Evolutionary conservation across 2,329 filamentous ascomycete genomes (phyloP), one percentile per base, ranked within the genome.

Genomic region (Fusarium nisikadoi): DNA sequence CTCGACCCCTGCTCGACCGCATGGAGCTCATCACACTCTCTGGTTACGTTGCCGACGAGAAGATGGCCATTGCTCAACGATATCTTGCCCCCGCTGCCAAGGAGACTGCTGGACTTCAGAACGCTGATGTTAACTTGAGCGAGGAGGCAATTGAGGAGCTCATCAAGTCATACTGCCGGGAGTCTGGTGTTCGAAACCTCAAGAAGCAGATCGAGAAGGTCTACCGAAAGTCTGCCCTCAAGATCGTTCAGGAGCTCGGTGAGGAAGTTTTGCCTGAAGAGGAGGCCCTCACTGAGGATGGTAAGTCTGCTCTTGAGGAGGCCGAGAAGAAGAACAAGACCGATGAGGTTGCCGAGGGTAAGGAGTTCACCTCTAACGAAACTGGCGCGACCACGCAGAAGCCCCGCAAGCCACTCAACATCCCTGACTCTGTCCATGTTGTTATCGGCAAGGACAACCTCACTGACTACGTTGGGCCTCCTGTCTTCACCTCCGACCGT

Each of bases 131-230:
- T n/a, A 86, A 86, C n/a, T 86, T 99, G 46, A 92, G 91, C 69
- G 91, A 94, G 75, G 92, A 93, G 64, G 97, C 95, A 17, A 97
- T 99, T 47, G 92, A 96, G 78, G 96, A 99, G 82, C 88, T 99
- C 47, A 99, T 99, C 85, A 98, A 98, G 84, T 97, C 94, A 29
- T 99, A 99, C 85, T 98, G 95, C 84, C 93, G 96, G 46, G 96
- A 99, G 83, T 97, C 94, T 46, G 96, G 96, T 76, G 97, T 99
- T 13, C 92, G 96, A 74, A 99, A 99, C 79, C 85, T 99, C 68
- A 99, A 99, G 89, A 98, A 99, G 86, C 95, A 98, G 81, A 99
- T 99, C 70, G 96, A 99, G 82, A 99, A 99, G 85, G 94, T 99
- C 6, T 99, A 98, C 83, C 91, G 96, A 65, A 99, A 99, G 83